Evolutionary conservation across 2,329 filamentous ascomycete genomes (phyloP).

Genomic region (Lasiodiplodia theobromae): DNA sequence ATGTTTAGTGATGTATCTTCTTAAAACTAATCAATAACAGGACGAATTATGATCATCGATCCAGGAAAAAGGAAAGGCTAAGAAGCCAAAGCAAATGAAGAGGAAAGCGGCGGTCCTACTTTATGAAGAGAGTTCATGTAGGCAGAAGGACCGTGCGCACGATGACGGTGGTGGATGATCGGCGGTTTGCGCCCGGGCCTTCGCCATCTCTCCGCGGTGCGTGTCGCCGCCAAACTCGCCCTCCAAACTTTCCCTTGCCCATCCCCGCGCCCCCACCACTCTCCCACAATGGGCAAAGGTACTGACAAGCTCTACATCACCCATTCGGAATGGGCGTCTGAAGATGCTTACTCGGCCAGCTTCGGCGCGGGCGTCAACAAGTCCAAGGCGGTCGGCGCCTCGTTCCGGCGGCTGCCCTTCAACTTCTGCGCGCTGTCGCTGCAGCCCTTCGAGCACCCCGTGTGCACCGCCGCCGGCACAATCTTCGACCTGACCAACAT

Average conservation of each 20-base stretch:
- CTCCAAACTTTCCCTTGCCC: not conserved
- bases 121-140: no score
- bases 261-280: not conserved
- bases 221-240: not conserved
- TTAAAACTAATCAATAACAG: no score
- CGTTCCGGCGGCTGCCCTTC: constrained; percentile 91
- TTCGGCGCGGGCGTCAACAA: constrained; percentile 70
- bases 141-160: no score
- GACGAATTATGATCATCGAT: no score
- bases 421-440: constrained; percentile 97
- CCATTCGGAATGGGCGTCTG: constrained; percentile 95
- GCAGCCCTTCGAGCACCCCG: constrained; percentile 92
- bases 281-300: constrained; percentile 44
- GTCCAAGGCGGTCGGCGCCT: constrained; percentile 62
- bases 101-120: no score
- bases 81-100: no score
- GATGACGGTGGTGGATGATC: no score
- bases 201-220: constrained; percentile 1
- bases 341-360: constrained; percentile 85
- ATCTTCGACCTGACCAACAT: constrained; percentile 98
- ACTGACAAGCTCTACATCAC: constrained; percentile 71
- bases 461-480: constrained; percentile 85
- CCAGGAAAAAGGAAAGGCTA: no score
- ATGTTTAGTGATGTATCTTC: no score
- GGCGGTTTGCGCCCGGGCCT: no score